phyloP scores from a whole-genome alignment of 2,329 filamentous ascomycete species.

The Exophiala aquamarina region DNA sequence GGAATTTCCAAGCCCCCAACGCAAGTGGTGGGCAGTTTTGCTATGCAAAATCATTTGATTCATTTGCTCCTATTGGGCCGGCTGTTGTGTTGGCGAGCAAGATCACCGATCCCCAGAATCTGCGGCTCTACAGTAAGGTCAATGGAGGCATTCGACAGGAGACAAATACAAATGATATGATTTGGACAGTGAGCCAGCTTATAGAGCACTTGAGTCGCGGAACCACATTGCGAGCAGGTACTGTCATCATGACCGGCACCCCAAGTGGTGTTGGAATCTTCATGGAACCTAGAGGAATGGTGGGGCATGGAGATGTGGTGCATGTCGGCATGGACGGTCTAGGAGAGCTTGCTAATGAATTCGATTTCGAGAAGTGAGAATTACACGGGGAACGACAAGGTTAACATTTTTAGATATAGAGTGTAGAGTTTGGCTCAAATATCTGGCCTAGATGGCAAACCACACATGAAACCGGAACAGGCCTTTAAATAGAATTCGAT shows the following conservation, averaged over 20 bases:
- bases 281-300: conserved; percentile 27
- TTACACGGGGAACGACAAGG: no score
- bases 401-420: no score
- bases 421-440: no score
- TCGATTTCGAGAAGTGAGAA: no score
- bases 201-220: conserved; percentile 46
- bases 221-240: conserved; percentile 48
- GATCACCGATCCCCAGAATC: conserved; percentile 27
- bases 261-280: conserved; percentile 42
- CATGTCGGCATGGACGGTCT: conserved; percentile 4
- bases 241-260: conserved; percentile 53
- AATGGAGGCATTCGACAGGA: conserved; percentile 47
- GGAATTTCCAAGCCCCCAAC: conserved; percentile 38
- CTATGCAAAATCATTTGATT: conserved; percentile 40
- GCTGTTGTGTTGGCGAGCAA: conserved; percentile 39
- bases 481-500: no score
- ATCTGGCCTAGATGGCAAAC: no score
- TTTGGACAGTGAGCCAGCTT: conserved; percentile 44
- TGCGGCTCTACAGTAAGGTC: conserved; percentile 39
- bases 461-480: no score
- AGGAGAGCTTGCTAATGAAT: conserved; percentile 2
- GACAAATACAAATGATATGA: conserved; percentile 46
- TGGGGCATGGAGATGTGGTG: conserved; percentile 33
- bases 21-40: conserved; percentile 34
- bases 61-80: conserved; percentile 45